phyloP scores from a whole-genome alignment of 495 filamentous ascomycete species.

The Penicillium robsamsonii region DNA sequence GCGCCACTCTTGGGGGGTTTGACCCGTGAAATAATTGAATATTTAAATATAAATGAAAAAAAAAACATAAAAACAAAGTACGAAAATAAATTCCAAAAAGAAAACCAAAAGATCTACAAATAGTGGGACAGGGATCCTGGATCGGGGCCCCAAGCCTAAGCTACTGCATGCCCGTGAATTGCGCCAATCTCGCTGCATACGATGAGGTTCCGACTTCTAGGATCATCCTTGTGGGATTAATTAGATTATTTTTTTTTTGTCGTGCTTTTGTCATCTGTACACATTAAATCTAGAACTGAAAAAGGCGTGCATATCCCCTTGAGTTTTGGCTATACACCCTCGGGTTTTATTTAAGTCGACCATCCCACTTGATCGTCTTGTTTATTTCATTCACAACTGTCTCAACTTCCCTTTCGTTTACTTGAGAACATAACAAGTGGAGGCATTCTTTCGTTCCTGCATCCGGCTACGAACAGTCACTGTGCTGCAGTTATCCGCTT shows the following conservation, averaged over 20 bases:
- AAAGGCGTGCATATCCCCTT: conserved; percentile 17
- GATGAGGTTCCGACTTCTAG: conserved; percentile 24
- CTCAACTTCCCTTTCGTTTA: conserved; percentile 22
- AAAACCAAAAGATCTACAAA: conserved; percentile 19
- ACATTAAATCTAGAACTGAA: conserved; percentile 15
- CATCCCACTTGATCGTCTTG: conserved; percentile 12
- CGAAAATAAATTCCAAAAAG: neutral
- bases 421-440: conserved; percentile 14
- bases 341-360: conserved; percentile 9
- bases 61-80: neutral
- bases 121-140: conserved; percentile 18
- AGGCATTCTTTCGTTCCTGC: conserved; percentile 23
- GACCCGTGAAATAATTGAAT: conserved; percentile 1
- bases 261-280: conserved; percentile 12
- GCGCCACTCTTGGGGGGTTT: conserved; percentile 17
- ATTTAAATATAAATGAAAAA: neutral
- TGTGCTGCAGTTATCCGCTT: conserved; percentile 22
- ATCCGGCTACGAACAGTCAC: conserved; percentile 24
- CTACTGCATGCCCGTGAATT: conserved; percentile 13
- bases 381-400: conserved; percentile 27
- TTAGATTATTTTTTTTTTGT: conserved; percentile 9
- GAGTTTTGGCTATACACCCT: neutral
- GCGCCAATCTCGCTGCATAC: conserved; percentile 19
- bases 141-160: conserved; percentile 17
- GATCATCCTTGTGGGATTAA: conserved; percentile 38